These are phyloP conservation scores for Pilasporangium apinafurcum DNA, from an alignment of 352 stramenopile species.

Conservation along the genomic window DNA sequence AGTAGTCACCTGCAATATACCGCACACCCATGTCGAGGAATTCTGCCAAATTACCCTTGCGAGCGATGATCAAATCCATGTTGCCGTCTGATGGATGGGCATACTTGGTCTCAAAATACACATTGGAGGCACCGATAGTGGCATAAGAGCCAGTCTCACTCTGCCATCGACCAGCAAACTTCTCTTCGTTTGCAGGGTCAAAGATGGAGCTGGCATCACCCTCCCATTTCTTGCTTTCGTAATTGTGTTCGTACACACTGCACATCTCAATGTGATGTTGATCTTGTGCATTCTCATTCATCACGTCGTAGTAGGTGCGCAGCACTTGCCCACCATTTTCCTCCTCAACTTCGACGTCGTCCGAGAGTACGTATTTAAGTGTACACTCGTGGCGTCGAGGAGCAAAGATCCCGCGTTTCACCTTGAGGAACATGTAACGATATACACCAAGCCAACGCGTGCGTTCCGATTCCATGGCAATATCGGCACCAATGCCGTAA, in stretches of 20 bases:
- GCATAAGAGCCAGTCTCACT: conserved; percentile 40
- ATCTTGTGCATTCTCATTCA: conserved; percentile 44
- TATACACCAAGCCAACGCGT: conserved; percentile 63
- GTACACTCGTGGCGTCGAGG: conserved; percentile 48
- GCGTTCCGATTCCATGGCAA: conserved; percentile 66
- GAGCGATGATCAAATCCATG: conserved; percentile 69
- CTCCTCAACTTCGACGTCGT: conserved; percentile 30
- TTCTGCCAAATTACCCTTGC: conserved; percentile 37
- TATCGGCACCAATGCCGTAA: conserved; percentile 68
- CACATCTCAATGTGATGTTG: conserved; percentile 74
- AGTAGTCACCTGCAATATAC: conserved; percentile 48
- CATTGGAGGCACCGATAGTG: conserved; percentile 60
- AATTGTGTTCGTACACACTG: conserved; percentile 64
- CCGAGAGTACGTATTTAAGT: conserved; percentile 71
- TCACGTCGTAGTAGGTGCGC: conserved; percentile 68
- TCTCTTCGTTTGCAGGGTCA: conserved; percentile 47
- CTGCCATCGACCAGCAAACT: conserved; percentile 47
- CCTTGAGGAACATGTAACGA: conserved; percentile 69
- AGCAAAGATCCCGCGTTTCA: conserved; percentile 51
- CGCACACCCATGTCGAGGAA: conserved; percentile 41
- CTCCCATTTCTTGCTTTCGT: conserved; percentile 43
- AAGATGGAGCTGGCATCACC: conserved; percentile 59
- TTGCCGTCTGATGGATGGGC: conserved; percentile 75
- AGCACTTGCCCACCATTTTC: conserved; percentile 45
- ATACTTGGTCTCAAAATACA: conserved; percentile 80